These are phyloP conservation scores for Auricularia sp. DNA, from an alignment of 768 basidiomycete genomes.

Conservation along the genomic window DNA sequence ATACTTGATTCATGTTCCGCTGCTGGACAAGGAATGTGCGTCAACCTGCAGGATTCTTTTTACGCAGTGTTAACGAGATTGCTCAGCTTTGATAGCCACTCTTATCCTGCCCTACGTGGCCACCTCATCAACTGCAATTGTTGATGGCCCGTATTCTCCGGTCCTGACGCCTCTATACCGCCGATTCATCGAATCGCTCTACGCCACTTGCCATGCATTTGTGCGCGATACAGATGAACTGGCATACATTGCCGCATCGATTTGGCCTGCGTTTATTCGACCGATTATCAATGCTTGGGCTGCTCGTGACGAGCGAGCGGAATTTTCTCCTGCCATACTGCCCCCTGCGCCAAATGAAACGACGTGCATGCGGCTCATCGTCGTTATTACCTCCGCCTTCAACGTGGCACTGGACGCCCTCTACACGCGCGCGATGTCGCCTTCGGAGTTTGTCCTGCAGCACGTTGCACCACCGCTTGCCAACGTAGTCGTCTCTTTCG, in stretches of 20 bases:
- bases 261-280: constrained; percentile 72
- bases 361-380: constrained; percentile 54
- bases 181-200: constrained; percentile 52
- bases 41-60: constrained; percentile 8
- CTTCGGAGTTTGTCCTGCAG: background rate
- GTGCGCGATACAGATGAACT: constrained; percentile 61
- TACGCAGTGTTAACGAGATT: constrained; percentile 25
- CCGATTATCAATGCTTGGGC: constrained; percentile 48
- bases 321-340: constrained; percentile 9
- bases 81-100: constrained; percentile 18
- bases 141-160: constrained; percentile 28
- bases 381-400: constrained; percentile 54
- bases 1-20: constrained; percentile 48
- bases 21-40: constrained; percentile 47
- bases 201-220: constrained; percentile 53
- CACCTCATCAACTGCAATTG: constrained; percentile 27
- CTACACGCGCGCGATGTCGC: constrained; percentile 41
- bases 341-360: constrained; percentile 36
- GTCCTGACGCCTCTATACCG: constrained; percentile 47
- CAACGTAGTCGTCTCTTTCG: background rate
- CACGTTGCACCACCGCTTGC: constrained; percentile 4
- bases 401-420: constrained; percentile 54
- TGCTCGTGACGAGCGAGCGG: constrained; percentile 10
- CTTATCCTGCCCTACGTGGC: constrained; percentile 5
- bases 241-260: constrained; percentile 63